Percentiles rank a stretch among this genome's conserved stretches.
These are phyloP conservation scores for Citrus mangshanensis DNA, from an alignment of 345 rosid genomes.

Conservation along the genomic window DNA sequence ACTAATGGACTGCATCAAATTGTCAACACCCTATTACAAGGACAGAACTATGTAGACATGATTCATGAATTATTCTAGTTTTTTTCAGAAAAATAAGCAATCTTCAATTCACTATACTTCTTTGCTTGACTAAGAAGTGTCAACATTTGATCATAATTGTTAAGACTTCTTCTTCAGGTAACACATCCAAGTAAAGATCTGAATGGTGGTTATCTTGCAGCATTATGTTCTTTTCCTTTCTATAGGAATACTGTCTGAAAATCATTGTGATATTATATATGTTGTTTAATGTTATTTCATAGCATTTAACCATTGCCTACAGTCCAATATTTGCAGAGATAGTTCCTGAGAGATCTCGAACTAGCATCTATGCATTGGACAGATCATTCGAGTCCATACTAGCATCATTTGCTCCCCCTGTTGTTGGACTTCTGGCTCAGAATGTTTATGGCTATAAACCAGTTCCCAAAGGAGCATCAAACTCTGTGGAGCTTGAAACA, in stretches of 20 bases:
- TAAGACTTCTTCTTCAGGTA: too few species aligned
- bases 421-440: slow-evolving; percentile 82
- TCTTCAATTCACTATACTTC: not conserved
- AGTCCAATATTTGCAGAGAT: slow-evolving; percentile 95
- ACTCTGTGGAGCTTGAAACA: slow-evolving; percentile 39
- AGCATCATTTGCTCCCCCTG: slow-evolving; percentile 80
- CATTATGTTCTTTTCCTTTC: too few species aligned
- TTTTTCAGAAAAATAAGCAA: not conserved
- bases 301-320: slow-evolving; percentile 13
- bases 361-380: slow-evolving; percentile 79
- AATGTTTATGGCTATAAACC: slow-evolving; percentile 77
- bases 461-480: slow-evolving; percentile 41
- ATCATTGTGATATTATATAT: not conserved
- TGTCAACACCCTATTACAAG: not conserved
- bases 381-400: slow-evolving; percentile 67
- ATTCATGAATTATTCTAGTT: not conserved
- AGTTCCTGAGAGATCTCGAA: slow-evolving; percentile 79
- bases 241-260: too few species aligned
- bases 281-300: not conserved
- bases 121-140: not conserved
- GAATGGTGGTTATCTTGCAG: too few species aligned
- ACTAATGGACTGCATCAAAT: not conserved
- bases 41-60: not conserved
- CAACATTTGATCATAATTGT: not conserved
- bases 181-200: not conserved